Evolutionary conservation across 345 rosid species (phyloP).

Genomic region (Firmiana major): DNA sequence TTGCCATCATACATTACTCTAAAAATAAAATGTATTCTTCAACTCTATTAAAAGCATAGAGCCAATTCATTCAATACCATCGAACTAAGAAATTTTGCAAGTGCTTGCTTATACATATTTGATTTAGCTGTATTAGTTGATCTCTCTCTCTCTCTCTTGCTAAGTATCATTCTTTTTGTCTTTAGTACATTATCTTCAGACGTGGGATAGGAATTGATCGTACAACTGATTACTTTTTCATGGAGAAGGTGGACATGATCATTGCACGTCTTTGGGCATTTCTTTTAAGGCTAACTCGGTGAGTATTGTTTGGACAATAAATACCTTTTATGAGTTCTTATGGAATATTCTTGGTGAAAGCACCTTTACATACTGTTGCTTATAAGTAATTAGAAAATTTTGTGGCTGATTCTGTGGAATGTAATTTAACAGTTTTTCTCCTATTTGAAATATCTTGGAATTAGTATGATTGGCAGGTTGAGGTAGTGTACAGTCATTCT

Average conservation of each 20-base stretch:
- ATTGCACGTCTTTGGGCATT: conserved; percentile 74
- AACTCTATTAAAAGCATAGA: too few relatives aligned
- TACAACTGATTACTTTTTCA: conserved; percentile 73
- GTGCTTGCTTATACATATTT: neutral
- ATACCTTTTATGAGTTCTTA: conserved; percentile 2
- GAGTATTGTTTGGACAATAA: conserved; percentile 13
- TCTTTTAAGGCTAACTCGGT: conserved; percentile 66
- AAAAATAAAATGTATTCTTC: neutral
- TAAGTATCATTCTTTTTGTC: conserved; percentile 8
- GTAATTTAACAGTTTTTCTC: neutral
- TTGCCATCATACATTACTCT: neutral
- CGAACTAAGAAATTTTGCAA: neutral
- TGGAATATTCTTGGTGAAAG: conserved; percentile 4
- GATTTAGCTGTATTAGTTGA: neutral
- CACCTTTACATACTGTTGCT: neutral
- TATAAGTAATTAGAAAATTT: neutral
- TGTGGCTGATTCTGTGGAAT: conserved; percentile 2
- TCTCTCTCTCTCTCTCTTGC: neutral
- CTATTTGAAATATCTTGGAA: neutral
- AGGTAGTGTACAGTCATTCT: neutral
- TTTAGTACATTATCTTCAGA: conserved; percentile 83
- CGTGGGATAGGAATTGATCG: conserved; percentile 87
- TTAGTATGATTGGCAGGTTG: neutral
- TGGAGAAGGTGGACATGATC: conserved; percentile 81
- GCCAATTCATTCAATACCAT: neutral